A percentile compares a stretch with the other conserved stretches of the same genome.
Evolutionary conservation across 768 basidiomycete species (phyloP).

Genomic region (Auriscalpium vulgare): DNA sequence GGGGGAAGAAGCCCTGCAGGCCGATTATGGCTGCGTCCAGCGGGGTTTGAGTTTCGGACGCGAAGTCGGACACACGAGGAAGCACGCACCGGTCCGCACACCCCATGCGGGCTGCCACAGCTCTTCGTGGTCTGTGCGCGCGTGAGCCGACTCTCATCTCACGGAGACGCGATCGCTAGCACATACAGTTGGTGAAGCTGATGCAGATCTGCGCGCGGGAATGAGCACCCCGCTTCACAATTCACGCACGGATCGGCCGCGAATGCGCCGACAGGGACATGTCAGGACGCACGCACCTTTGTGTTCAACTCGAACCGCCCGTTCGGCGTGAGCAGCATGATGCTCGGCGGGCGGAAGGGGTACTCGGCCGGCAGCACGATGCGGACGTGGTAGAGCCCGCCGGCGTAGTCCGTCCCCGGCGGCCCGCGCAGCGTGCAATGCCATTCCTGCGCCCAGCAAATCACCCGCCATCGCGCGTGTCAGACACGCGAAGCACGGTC

Average conservation of each 20-base stretch:
- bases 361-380: conserved; percentile 89
- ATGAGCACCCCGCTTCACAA: conserved; percentile 3
- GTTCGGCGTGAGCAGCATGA: conserved; percentile 93
- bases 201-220: conserved; percentile 64
- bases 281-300: conserved; percentile 49
- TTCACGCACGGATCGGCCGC: not conserved
- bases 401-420: conserved; percentile 82
- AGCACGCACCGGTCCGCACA: conserved; percentile 72
- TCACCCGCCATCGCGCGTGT: too few species aligned
- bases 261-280: not conserved
- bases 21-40: conserved; percentile 64
- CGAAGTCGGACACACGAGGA: not conserved
- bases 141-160: not conserved
- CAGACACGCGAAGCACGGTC: too few species aligned
- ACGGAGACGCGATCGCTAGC: not conserved
- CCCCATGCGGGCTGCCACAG: conserved; percentile 99
- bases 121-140: conserved; percentile 76
- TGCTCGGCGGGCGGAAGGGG: conserved; percentile 91
- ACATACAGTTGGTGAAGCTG: conserved; percentile 83
- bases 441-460: conserved; percentile 58
- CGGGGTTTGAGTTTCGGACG: conserved; percentile 3
- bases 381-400: conserved; percentile 93
- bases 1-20: conserved; percentile 81
- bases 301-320: conserved; percentile 96
- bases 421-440: conserved; percentile 95